Percentiles rank a stretch among this genome's conserved stretches.
phyloP scores from a whole-genome alignment of 208 protist species.

The Trichomonas tenax region DNA sequence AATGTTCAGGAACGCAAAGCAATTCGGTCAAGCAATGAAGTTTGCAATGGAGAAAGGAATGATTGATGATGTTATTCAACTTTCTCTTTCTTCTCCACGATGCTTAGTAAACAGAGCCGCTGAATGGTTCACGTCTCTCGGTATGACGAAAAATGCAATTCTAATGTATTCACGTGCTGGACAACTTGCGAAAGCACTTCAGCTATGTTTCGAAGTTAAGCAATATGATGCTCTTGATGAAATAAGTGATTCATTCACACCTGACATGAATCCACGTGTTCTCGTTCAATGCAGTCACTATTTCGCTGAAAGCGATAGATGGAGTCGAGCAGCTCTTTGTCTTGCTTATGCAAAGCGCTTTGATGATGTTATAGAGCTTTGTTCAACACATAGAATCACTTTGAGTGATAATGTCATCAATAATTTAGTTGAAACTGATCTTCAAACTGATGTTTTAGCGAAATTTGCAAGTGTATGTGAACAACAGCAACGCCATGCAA shows the following conservation, averaged over 20 bases:
- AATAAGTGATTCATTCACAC: neutral
- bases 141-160: neutral
- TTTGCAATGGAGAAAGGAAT: neutral
- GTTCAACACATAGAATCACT: neutral
- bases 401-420: neutral
- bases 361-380: neutral
- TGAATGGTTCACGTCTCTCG: neutral
- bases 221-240: conserved; percentile 17
- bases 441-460: neutral
- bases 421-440: neutral
- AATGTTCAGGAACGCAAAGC: neutral
- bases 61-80: neutral
- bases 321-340: neutral
- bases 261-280: neutral
- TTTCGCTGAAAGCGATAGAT: neutral
- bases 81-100: neutral
- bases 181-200: neutral
- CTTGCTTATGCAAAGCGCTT: neutral
- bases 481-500: neutral
- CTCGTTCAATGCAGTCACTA: neutral
- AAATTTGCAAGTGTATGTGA: neutral
- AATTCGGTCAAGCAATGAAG: neutral
- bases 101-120: neutral
- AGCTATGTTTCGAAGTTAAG: neutral
- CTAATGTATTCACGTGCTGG: neutral